phyloP scores from a whole-genome alignment of 805 yeast genomes.

The Zygotorulaspora chibaensis region DNA sequence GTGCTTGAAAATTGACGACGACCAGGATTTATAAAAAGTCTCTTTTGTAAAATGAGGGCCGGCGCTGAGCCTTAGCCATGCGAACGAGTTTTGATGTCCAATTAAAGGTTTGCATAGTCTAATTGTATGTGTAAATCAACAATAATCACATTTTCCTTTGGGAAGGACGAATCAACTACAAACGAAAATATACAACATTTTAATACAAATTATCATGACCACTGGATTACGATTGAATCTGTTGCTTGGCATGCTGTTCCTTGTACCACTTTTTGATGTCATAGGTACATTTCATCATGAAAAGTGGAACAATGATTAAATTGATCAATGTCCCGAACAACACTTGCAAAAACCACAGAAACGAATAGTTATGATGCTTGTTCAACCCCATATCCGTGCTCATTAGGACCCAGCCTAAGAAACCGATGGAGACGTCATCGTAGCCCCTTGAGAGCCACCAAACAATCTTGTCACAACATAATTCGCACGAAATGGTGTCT shows the following conservation, averaged over 20 bases:
- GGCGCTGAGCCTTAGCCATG: no score
- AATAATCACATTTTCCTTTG: not conserved
- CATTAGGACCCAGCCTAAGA: slow-evolving; percentile 76
- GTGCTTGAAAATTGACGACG: no score
- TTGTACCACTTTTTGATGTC: slow-evolving; percentile 51
- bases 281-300: slow-evolving; percentile 45
- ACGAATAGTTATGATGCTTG: slow-evolving; percentile 47
- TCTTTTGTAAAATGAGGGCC: no score
- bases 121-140: no score
- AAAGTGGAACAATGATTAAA: slow-evolving; percentile 54
- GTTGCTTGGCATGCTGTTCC: slow-evolving; percentile 22
- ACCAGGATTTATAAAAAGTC: no score
- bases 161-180: no score
- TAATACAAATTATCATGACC: not conserved
- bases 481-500: slow-evolving; percentile 57
- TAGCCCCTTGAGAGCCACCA: slow-evolving; percentile 57
- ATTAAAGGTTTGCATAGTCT: no score
- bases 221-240: not conserved
- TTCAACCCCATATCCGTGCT: slow-evolving; percentile 62
- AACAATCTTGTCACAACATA: slow-evolving; percentile 61
- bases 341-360: slow-evolving; percentile 50
- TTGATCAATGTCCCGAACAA: slow-evolving; percentile 46
- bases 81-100: no score
- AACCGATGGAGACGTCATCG: slow-evolving; percentile 74
- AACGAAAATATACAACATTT: not conserved